Percentiles rank a stretch among this genome's conserved stretches.
phyloP scores from a whole-genome alignment of 2,329 filamentous ascomycete species.

The Cercospora zeae-maydis region DNA sequence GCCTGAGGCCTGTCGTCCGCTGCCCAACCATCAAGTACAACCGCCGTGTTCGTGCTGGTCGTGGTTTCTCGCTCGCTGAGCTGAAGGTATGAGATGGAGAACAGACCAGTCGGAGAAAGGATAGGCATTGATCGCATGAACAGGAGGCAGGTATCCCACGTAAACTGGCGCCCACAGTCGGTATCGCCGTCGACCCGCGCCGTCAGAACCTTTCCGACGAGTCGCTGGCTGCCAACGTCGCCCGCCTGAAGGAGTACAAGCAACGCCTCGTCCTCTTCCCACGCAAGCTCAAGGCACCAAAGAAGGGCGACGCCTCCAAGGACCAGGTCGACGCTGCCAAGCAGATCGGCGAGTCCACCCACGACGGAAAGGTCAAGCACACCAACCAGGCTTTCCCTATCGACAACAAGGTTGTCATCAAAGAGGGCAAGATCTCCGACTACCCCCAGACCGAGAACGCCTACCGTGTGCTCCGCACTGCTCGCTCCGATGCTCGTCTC shows the following conservation, averaged over 20 bases:
- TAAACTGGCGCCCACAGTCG: constrained; percentile 91
- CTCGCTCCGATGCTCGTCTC: constrained; percentile 77
- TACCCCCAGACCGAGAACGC: constrained; percentile 73
- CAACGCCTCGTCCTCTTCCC: constrained; percentile 96
- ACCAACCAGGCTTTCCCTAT: constrained; percentile 64
- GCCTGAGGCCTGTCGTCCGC: constrained; percentile 91
- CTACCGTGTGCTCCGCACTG: constrained; percentile 78
- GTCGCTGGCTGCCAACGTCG: constrained; percentile 89
- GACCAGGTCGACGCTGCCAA: constrained; percentile 72
- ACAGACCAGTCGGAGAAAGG: constrained; percentile 3
- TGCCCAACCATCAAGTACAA: constrained; percentile 98
- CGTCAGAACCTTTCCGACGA: constrained; percentile 97
- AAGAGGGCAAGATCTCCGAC: constrained; percentile 73
- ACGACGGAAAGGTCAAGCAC: constrained; percentile 43
- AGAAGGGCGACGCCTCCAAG: constrained; percentile 84
- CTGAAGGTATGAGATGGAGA: constrained; percentile 70
- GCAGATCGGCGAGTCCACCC: constrained; percentile 45
- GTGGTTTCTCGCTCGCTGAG: constrained; percentile 96
- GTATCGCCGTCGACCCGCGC: constrained; percentile 93
- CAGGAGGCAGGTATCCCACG: constrained; percentile 94
- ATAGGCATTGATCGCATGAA: constrained; percentile 22
- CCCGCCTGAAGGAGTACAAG: constrained; percentile 97
- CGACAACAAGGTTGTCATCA: constrained; percentile 66
- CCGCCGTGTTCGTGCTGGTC: constrained; percentile 91
- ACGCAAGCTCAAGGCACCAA: constrained; percentile 87